These are phyloP conservation scores for Brachypodium distachyon DNA, from an alignment of 202 grass and related monocot species.

Conservation along the genomic window DNA sequence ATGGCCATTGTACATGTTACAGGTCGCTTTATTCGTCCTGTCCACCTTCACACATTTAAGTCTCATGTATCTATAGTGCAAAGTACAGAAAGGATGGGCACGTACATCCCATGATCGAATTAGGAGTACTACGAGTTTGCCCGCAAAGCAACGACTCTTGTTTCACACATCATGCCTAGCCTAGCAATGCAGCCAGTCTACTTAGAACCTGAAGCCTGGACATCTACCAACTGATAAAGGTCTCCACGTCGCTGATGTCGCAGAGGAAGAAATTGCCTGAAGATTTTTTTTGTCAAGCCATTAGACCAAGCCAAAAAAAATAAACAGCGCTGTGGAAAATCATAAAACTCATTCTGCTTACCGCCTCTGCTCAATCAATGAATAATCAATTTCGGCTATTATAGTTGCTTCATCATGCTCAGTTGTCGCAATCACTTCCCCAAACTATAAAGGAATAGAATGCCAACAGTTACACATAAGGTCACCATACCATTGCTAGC, in stretches of 20 bases:
- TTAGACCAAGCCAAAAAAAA: background rate
- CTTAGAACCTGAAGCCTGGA: slow-evolving; percentile 47
- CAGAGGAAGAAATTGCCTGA: slow-evolving; percentile 76
- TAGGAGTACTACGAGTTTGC: background rate
- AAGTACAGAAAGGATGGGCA: background rate
- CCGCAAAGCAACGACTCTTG: background rate
- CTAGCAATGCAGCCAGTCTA: background rate
- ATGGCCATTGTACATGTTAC: background rate
- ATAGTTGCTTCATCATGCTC: slow-evolving; percentile 75
- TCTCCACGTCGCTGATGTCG: slow-evolving; percentile 66
- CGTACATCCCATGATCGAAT: background rate
- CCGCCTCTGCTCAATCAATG: slow-evolving; percentile 79
- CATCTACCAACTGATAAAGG: slow-evolving; percentile 88
- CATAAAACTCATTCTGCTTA: background rate
- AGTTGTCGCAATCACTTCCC: slow-evolving; percentile 89
- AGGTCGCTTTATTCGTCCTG: slow-evolving; percentile 2
- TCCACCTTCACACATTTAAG: background rate
- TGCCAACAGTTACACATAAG: background rate
- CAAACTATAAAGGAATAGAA: slow-evolving; percentile 64
- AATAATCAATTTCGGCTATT: slow-evolving; percentile 88
- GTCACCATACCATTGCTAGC: background rate
- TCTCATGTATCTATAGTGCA: background rate
- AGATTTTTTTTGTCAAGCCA: background rate
- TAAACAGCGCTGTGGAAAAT: background rate
- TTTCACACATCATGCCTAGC: background rate